A percentile compares a stretch with the other conserved stretches of the same genome.
phyloP scores from a whole-genome alignment of 148 eudicot genomes.

The Camellia granthamiana region DNA sequence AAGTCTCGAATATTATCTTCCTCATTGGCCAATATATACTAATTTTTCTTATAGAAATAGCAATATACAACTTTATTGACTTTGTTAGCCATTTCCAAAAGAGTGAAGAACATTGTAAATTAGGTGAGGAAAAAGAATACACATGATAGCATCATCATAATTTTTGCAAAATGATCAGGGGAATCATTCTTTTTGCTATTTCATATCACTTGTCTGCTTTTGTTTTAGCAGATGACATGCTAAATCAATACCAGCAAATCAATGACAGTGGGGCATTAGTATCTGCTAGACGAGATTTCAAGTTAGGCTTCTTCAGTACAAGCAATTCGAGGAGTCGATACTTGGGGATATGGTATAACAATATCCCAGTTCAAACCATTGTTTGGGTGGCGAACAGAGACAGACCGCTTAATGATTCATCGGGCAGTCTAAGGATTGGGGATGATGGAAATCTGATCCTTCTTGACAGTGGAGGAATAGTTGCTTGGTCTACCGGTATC shows the following conservation, averaged over 20 bases:
- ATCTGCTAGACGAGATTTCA: background rate
- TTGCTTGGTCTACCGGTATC: constrained; percentile 3
- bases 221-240: background rate
- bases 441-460: constrained; percentile 1
- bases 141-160: too few species aligned
- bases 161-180: background rate
- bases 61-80: too few species aligned
- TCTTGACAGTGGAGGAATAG: background rate
- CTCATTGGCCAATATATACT: too few species aligned
- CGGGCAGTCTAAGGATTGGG: background rate
- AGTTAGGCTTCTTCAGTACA: constrained; percentile 9
- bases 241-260: background rate
- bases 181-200: background rate
- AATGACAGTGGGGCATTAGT: background rate
- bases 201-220: background rate
- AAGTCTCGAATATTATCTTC: too few species aligned
- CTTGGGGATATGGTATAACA: constrained; percentile 13
- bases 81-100: too few species aligned
- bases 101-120: too few species aligned
- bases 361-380: background rate
- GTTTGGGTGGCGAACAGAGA: constrained; percentile 17
- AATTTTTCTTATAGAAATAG: too few species aligned
- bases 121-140: too few species aligned
- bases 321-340: constrained; percentile 7
- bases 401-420: background rate